These are phyloP conservation scores for Tuber microsphaerosporum DNA, from an alignment of 495 filamentous ascomycete species.

Conservation along the genomic window DNA sequence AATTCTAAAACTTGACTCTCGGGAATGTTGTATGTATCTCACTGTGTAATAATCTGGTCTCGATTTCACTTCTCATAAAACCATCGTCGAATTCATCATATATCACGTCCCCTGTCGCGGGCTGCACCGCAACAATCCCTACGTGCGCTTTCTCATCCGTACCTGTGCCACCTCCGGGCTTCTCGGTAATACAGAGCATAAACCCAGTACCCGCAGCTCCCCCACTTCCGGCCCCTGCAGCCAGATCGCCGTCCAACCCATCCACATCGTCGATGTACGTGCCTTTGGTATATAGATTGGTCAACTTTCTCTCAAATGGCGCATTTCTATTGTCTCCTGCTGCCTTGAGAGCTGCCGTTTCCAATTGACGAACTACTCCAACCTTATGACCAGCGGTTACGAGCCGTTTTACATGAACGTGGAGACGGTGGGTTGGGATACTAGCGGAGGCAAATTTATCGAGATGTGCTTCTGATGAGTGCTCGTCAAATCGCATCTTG, in stretches of 20 bases:
- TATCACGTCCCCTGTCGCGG: slow-evolving; percentile 89
- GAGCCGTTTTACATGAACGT: slow-evolving; percentile 90
- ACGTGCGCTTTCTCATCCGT: slow-evolving; percentile 91
- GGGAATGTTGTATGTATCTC: not conserved
- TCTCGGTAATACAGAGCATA: slow-evolving; percentile 86
- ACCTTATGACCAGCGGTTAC: slow-evolving; percentile 92
- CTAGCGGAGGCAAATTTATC: slow-evolving; percentile 92
- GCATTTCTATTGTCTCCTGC: slow-evolving; percentile 91
- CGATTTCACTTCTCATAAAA: slow-evolving; percentile 95
- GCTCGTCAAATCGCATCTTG: slow-evolving; percentile 90
- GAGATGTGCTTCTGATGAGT: slow-evolving; percentile 87
- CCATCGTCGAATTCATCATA: slow-evolving; percentile 96
- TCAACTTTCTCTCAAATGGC: slow-evolving; percentile 85
- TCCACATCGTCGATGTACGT: slow-evolving; percentile 96
- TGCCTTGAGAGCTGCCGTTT: slow-evolving; percentile 96
- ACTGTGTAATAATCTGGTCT: slow-evolving; percentile 82
- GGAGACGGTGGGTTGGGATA: slow-evolving; percentile 83
- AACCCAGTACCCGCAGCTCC: slow-evolving; percentile 75
- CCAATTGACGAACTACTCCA: slow-evolving; percentile 89
- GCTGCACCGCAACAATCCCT: slow-evolving; percentile 90
- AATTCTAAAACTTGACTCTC: not conserved
- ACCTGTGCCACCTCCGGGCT: slow-evolving; percentile 72
- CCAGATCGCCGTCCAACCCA: slow-evolving; percentile 55
- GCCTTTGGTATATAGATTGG: slow-evolving; percentile 95
- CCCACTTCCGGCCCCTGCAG: slow-evolving; percentile 47